Evolutionary conservation across 768 basidiomycete species (phyloP).

Genomic region (Podaxis mareebaensis): DNA sequence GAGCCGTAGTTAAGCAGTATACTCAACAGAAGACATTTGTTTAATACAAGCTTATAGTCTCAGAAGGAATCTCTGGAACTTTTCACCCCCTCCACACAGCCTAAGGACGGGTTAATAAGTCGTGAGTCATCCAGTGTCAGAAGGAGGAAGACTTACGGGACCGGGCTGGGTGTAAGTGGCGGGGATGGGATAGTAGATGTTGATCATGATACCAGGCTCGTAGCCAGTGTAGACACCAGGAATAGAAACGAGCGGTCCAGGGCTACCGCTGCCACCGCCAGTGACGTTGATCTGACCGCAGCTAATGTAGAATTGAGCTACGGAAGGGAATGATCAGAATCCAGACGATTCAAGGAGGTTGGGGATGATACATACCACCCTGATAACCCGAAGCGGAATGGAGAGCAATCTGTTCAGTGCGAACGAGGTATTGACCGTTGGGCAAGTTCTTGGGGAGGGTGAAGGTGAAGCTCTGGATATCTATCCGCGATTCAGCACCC

Average conservation of each 20-base stretch:
- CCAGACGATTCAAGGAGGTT: not conserved
- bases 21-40: not conserved
- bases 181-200: conserved; percentile 21
- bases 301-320: conserved; percentile 32
- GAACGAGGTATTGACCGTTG: conserved; percentile 13
- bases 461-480: conserved; percentile 11
- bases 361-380: not conserved
- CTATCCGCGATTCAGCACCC: not conserved
- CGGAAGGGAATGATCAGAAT: conserved; percentile 1
- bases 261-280: conserved; percentile 28
- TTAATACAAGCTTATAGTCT: not conserved
- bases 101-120: not conserved
- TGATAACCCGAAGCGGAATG: not conserved
- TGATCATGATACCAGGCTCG: conserved; percentile 15
- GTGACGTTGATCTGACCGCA: conserved; percentile 41
- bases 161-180: conserved; percentile 21
- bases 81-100: conserved; percentile 21
- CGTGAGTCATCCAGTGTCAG: not conserved
- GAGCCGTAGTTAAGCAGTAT: not conserved
- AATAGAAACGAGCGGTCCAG: conserved; percentile 27
- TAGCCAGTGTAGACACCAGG: conserved; percentile 29
- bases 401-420: conserved; percentile 11
- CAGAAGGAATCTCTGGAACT: not conserved
- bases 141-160: conserved; percentile 13
- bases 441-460: conserved; percentile 1